These are phyloP conservation scores for Cordyceps militaris DNA, from an alignment of 2,329 filamentous ascomycete genomes.

Conservation along the genomic window DNA sequence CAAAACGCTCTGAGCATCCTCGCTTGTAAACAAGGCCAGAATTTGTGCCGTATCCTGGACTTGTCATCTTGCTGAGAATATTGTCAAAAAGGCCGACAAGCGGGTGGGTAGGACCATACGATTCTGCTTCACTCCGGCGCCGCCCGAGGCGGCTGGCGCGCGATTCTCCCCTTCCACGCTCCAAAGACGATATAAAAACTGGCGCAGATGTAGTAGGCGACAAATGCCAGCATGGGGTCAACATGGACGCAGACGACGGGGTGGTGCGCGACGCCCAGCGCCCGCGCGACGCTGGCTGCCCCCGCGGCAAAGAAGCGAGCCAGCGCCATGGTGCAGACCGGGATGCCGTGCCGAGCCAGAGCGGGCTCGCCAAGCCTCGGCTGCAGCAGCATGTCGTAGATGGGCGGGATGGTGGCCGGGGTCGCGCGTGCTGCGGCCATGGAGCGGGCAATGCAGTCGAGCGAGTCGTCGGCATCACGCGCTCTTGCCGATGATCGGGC, in stretches of 20 bases:
- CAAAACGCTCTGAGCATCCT: background rate
- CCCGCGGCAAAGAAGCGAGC: conserved; percentile 6
- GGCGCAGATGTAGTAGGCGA: conserved; percentile 6
- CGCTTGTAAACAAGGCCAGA: background rate
- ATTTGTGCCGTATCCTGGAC: background rate
- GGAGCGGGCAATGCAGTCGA: conserved; percentile 5
- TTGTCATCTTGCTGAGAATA: background rate
- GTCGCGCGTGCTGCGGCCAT: background rate
- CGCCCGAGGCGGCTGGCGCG: background rate
- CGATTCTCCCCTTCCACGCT: background rate
- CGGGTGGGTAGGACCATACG: background rate
- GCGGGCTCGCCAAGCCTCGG: background rate
- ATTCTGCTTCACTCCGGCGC: background rate
- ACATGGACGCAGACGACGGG: conserved; percentile 6
- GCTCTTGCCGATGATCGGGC: background rate
- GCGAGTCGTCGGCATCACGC: background rate
- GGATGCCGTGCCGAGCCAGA: background rate
- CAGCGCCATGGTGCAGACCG: background rate
- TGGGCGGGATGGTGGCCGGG: background rate
- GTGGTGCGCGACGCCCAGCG: background rate
- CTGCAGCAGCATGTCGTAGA: background rate
- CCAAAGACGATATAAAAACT: background rate
- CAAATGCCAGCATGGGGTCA: conserved; percentile 5
- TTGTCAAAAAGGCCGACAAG: background rate
- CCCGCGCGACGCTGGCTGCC: conserved; percentile 1